Percentiles rank a stretch among this genome's conserved stretches.
Evolutionary conservation across 305 asterid genomes (phyloP).

Genomic region (Fraxinus paxiana): DNA sequence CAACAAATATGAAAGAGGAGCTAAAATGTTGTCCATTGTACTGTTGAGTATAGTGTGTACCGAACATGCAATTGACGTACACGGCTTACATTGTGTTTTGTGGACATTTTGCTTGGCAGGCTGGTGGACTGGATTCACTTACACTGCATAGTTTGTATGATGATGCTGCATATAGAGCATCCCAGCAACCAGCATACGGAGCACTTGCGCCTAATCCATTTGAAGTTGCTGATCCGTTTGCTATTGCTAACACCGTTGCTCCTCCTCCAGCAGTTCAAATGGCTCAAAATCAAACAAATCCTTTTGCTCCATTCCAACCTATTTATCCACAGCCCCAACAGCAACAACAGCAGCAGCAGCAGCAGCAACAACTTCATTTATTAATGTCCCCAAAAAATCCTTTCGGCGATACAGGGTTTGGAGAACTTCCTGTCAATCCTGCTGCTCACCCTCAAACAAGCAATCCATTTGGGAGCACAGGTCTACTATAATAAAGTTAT

Average conservation of each 20-base stretch:
- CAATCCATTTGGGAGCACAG: conserved; percentile 71
- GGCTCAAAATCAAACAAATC: conserved; percentile 60
- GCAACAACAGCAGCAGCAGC: neutral
- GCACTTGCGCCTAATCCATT: conserved; percentile 87
- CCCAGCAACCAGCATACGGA: conserved; percentile 82
- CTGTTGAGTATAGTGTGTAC: neutral
- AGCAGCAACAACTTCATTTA: conserved; percentile 33
- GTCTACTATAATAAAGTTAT: conserved; percentile 42
- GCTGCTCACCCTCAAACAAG: conserved; percentile 48
- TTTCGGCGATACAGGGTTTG: conserved; percentile 65
- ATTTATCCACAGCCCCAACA: conserved; percentile 49
- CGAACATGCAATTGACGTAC: neutral
- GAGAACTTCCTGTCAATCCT: conserved; percentile 48
- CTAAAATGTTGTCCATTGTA: neutral
- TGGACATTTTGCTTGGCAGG: conserved; percentile 44
- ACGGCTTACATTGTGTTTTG: neutral
- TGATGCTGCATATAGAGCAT: conserved; percentile 79
- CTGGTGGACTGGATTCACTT: conserved; percentile 88
- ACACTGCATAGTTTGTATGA: conserved; percentile 75
- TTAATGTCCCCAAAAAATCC: conserved; percentile 62
- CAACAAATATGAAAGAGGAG: neutral
- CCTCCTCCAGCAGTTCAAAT: conserved; percentile 53
- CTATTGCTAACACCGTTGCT: conserved; percentile 42
- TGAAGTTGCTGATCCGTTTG: conserved; percentile 70
- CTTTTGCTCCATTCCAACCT: conserved; percentile 66